phyloP scores from a whole-genome alignment of 371 early-diverging fungal species.

The Aphelidium insulamus region DNA sequence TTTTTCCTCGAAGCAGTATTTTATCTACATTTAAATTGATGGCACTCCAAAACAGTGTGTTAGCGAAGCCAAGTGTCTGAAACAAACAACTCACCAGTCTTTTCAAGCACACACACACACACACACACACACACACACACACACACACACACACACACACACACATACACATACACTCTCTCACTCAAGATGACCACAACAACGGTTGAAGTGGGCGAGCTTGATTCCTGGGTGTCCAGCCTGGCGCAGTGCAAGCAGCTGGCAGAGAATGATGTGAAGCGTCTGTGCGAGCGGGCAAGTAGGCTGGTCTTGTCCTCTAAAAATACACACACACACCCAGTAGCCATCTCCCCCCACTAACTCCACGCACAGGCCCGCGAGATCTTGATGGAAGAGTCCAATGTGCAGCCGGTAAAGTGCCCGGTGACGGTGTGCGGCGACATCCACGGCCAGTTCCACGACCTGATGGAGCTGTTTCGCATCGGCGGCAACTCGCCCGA shows the following conservation, averaged over 20 bases:
- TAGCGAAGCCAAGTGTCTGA: no score
- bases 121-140: no score
- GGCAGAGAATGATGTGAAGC: conserved; percentile 57
- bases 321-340: background rate
- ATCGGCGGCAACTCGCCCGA: conserved; percentile 95
- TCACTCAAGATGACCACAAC: background rate
- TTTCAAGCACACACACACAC: no score
- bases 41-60: no score
- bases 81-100: no score
- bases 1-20: no score
- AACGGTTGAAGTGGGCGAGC: conserved; percentile 14
- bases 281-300: conserved; percentile 60
- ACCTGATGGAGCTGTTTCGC: conserved; percentile 91
- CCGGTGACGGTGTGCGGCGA: conserved; percentile 99
- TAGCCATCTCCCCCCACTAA: background rate
- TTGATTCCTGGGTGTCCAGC: conserved; percentile 35
- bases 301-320: background rate
- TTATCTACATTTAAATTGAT: no score
- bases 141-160: no score
- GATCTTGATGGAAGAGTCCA: conserved; percentile 82
- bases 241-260: conserved; percentile 57
- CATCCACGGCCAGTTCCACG: conserved; percentile 99
- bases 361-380: conserved; percentile 56
- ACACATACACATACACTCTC: no score
- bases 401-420: conserved; percentile 81